These are phyloP conservation scores for Claviceps pazoutovae DNA, from an alignment of 2,329 filamentous ascomycete genomes.

Conservation along the genomic window DNA sequence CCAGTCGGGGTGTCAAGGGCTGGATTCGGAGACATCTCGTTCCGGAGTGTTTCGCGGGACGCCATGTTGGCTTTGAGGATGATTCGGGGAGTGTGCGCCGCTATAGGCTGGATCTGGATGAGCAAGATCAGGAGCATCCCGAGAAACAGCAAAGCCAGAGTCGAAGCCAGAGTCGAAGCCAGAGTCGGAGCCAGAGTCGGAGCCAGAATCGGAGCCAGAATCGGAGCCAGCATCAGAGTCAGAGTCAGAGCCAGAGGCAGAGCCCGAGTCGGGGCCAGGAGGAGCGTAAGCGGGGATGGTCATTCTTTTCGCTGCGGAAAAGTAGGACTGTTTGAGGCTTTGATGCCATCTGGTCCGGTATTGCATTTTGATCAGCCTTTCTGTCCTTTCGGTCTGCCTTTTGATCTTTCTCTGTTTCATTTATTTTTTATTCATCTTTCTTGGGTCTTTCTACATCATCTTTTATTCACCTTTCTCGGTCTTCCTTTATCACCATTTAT, in stretches of 20 bases:
- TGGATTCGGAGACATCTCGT: conserved; percentile 44
- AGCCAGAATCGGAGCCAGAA: too few relatives aligned
- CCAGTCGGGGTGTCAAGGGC: conserved; percentile 43
- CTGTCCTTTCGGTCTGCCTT: too few relatives aligned
- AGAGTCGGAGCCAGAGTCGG: too few relatives aligned
- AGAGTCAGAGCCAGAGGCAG: not conserved
- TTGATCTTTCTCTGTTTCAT: not conserved
- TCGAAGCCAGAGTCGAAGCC: too few relatives aligned
- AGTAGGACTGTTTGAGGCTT: conserved; percentile 6
- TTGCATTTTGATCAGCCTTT: too few relatives aligned
- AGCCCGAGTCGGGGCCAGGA: not conserved
- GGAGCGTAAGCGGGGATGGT: conserved; percentile 11
- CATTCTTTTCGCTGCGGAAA: conserved; percentile 17
- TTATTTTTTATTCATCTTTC: conserved; percentile 2
- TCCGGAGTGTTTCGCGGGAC: conserved; percentile 46
- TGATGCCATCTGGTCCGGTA: not conserved
- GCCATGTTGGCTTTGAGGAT: conserved; percentile 43
- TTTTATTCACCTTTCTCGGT: not conserved
- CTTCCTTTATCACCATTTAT: not conserved
- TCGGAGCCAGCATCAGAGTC: too few relatives aligned
- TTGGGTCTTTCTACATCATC: not conserved
- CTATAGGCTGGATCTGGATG: conserved; percentile 45
- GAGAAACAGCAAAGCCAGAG: conserved; percentile 8
- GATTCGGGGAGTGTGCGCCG: conserved; percentile 49
- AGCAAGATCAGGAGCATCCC: conserved; percentile 24